phyloP scores from a whole-genome alignment of 139 green algal genomes.

The Chlamydomonas applanata region DNA sequence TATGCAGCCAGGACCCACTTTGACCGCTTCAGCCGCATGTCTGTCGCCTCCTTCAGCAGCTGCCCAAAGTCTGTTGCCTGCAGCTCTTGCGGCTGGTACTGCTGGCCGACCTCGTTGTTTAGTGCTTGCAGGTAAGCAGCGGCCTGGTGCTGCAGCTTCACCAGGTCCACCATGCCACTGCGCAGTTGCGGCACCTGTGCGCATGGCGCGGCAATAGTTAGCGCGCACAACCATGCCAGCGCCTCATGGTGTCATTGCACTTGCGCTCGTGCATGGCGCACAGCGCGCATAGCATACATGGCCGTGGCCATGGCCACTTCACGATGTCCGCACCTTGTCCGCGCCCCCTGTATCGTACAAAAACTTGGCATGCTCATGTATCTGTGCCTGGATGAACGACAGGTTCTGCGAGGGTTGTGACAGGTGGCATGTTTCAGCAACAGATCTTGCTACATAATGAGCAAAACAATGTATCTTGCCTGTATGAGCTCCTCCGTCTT shows the following conservation, averaged over 20 bases:
- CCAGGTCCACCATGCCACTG: background rate
- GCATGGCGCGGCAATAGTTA: too few species aligned
- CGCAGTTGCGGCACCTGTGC: slow-evolving; percentile 2
- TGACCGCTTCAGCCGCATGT: background rate
- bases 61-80: background rate
- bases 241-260: too few species aligned
- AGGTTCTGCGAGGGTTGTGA: slow-evolving; percentile 5
- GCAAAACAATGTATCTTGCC: too few species aligned
- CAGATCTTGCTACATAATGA: too few species aligned
- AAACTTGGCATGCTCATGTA: slow-evolving; percentile 4
- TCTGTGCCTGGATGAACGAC: background rate
- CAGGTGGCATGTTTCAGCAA: too few species aligned
- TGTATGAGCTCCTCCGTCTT: too few species aligned
- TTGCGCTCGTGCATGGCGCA: too few species aligned
- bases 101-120: background rate
- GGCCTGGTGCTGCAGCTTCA: slow-evolving; percentile 12
- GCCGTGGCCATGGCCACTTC: too few species aligned
- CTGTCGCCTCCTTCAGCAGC: background rate
- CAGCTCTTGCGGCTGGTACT: background rate
- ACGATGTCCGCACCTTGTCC: slow-evolving; percentile 1
- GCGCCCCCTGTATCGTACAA: background rate
- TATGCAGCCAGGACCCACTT: background rate
- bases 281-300: too few species aligned
- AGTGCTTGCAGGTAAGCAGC: slow-evolving; percentile 6
- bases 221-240: too few species aligned